Base-by-base conservation (phyloP, 73 alveolate species). In the Symbiodinium pilosum region DNA sequence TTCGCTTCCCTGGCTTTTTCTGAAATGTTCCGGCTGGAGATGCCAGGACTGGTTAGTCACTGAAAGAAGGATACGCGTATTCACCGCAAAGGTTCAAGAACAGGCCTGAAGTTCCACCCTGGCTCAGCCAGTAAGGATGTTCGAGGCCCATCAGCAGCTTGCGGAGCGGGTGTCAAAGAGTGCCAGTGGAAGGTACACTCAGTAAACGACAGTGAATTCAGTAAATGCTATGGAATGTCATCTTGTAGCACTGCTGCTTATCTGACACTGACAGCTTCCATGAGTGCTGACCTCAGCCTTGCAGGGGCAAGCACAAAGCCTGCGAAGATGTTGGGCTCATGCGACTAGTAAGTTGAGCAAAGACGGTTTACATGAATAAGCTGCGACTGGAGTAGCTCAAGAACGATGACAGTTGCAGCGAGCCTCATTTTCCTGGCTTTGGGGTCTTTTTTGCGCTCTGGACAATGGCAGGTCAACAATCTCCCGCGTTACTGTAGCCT, bases 231-330 rank as follows among this genome's bases (percentile, higher is more conserved):
- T n/a, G n/a, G n/a, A n/a, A n/a, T n/a, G n/a, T n/a, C n/a, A n/a
- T n/a, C n/a, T n/a, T n/a, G n/a, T n/a, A n/a, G n/a, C n/a, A n/a
- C n/a, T n/a, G n/a, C n/a, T n/a, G n/a, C n/a, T n/a, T n/a, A n/a
- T n/a, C n/a, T n/a, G n/a, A n/a, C 59, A 9, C 59, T 47, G 59
- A 47, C 59, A 47, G 59, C 59, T 47, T 47, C 59, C 59, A 47
- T 6, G 59, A 47, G n/a, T 14, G 59, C 59, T 47, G 59, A 47
- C 59, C 21, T 47, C 6, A 64, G 81, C 81, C 81, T 64, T 24
- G 75, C 75, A 56, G 81, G 81, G 81, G 81, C 81, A 64, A 64
- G 81, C 81, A 64, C 81, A 64, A 64, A 64, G 81, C 81, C n/a
- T n/a, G n/a, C n/a, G n/a, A n/a, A n/a, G n/a, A n/a, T n/a, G n/a